A percentile compares a stretch with the other conserved stretches of the same genome.
Conservation (phyloP, 306 rosid genomes). For the Chamaecrista fasciculata region DNA sequence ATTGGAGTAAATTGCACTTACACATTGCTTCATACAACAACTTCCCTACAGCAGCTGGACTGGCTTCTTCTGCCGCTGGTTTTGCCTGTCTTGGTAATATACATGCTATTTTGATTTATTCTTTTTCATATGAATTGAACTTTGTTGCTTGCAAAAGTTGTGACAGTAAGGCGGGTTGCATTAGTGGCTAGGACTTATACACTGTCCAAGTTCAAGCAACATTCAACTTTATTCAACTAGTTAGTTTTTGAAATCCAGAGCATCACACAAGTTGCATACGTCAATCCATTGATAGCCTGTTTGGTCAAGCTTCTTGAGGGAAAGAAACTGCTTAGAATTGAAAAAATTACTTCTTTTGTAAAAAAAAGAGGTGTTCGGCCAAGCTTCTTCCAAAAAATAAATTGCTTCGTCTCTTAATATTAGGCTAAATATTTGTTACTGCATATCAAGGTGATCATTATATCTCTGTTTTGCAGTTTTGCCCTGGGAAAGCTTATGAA, state of each 20-base stretch:
- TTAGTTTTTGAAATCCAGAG: background rate
- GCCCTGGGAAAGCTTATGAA: slow-evolving; percentile 92
- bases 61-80: slow-evolving; percentile 99
- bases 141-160: slow-evolving; percentile 18
- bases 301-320: no score
- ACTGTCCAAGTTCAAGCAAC: slow-evolving; percentile 2
- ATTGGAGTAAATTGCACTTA: slow-evolving; percentile 75
- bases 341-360: no score
- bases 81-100: slow-evolving; percentile 87
- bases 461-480: slow-evolving; percentile 55
- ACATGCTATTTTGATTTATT: background rate
- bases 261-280: slow-evolving; percentile 1
- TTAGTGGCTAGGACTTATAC: slow-evolving; percentile 19
- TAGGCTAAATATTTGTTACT: slow-evolving; percentile 19
- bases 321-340: no score
- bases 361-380: no score
- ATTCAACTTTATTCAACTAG: slow-evolving; percentile 3
- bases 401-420: no score
- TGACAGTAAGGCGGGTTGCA: background rate
- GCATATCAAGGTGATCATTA: background rate
- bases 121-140: background rate
- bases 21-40: slow-evolving; percentile 93
- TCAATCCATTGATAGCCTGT: slow-evolving; percentile 3
- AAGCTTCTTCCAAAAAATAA: no score
- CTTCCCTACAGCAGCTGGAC: slow-evolving; percentile 98